Evolutionary conservation across 352 stramenopile genomes (phyloP), one percentile per base, ranked within the genome.

Genomic region (Saprolegnia parasitica): DNA sequence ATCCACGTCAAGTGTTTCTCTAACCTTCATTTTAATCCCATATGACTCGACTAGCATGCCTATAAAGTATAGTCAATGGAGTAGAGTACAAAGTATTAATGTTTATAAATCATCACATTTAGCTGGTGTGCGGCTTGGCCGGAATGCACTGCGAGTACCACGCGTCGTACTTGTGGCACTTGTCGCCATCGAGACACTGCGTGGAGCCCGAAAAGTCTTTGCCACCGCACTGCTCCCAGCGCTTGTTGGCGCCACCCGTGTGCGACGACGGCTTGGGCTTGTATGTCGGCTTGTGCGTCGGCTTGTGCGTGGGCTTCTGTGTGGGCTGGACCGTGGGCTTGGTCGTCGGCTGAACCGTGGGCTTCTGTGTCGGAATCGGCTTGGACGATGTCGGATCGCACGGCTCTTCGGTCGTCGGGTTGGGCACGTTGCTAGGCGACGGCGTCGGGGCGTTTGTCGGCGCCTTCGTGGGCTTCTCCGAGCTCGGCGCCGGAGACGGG

Each of bases 101-200:
- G n/a, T n/a, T 52, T n/a, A n/a, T n/a, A n/a, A n/a, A n/a, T n/a
- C n/a, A n/a, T n/a, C n/a, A n/a, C n/a, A n/a, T n/a, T n/a, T n/a
- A n/a, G n/a, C n/a, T n/a, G n/a, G n/a, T n/a, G n/a, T 21, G 46
- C 18, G 18, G 18, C 46, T 52, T 52, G 46, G 18, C 56, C 26
- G 61, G 57, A 18, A 70, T 15, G 54, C 63, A 70, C 24, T 70
- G 63, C 63, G 63, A 60, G 46, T 70, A 70, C 63, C 63, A 70
- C 21, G 37, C 46, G 45, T 21, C 29, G 16, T 57, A 0, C 11
- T 60, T 21, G 16, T 15, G 32, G 23, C 63, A 70, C 5, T 15
- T 42, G 8, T 29, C 24, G 23, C 63, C 63, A 42, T 16, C 47
- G 35, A 37, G 29, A 37, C 63, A 70, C n/a, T 61, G 18, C 11